These are phyloP conservation scores for Pueraria montana DNA, from an alignment of 306 rosid species.

Conservation along the genomic window DNA sequence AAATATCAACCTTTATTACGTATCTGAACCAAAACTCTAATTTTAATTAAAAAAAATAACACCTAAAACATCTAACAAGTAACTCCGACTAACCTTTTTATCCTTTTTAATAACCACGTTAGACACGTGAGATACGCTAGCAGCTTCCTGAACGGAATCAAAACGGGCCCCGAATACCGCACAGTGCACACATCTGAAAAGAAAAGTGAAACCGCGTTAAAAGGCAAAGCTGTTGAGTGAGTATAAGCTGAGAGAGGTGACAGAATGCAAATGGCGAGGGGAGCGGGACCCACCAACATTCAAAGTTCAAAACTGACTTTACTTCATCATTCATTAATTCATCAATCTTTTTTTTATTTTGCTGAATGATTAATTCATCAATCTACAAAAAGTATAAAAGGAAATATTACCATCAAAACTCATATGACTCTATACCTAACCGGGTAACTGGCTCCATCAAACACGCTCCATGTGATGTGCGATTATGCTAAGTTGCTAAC, in stretches of 20 bases:
- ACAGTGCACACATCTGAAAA: background rate
- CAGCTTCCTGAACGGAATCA: background rate
- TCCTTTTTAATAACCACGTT: background rate
- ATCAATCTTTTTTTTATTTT: too few species aligned
- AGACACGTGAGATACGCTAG: background rate
- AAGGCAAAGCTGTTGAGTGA: constrained; percentile 5
- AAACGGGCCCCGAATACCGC: too few species aligned
- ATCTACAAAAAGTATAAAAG: background rate
- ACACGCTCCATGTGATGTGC: constrained; percentile 14
- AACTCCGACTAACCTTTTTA: too few species aligned
- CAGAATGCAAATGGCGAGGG: too few species aligned
- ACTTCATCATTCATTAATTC: too few species aligned
- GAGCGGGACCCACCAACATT: background rate
- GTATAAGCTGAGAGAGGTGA: background rate
- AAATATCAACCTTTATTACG: too few species aligned
- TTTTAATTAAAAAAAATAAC: too few species aligned
- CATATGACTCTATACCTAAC: background rate
- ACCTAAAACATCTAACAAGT: too few species aligned
- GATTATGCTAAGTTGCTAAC: constrained; percentile 16
- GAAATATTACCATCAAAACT: background rate
- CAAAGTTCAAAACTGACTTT: constrained; percentile 23
- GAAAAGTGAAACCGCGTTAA: constrained; percentile 44
- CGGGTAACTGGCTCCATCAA: constrained; percentile 7
- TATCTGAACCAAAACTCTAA: too few species aligned
- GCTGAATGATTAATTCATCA: background rate